These are phyloP conservation scores for Pyricularia sp. DNA, from an alignment of 2,329 filamentous ascomycete species.

Conservation along the genomic window DNA sequence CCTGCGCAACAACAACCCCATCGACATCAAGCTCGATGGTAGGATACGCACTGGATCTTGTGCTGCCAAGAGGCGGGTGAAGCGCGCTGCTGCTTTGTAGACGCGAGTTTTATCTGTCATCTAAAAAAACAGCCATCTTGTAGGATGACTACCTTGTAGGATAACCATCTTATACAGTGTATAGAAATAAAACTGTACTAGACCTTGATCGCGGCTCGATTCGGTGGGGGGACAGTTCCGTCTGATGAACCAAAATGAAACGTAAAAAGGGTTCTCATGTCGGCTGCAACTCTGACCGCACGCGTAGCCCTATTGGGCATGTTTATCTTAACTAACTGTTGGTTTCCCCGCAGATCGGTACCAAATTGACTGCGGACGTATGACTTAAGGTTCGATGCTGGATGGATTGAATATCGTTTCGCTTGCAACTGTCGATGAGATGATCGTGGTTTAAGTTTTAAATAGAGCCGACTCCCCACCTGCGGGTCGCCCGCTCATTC, in stretches of 20 bases:
- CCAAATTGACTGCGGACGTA: neutral
- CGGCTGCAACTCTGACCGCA: neutral
- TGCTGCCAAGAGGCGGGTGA: neutral
- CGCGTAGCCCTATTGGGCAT: neutral
- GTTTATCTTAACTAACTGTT: neutral
- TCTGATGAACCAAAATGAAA: neutral
- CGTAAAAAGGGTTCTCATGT: neutral
- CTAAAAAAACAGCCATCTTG: neutral
- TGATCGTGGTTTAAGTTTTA: neutral
- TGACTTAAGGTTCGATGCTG: neutral
- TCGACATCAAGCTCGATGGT: slow-evolving; percentile 6
- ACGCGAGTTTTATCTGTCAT: neutral
- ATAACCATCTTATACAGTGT: neutral
- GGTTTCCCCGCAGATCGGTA: neutral
- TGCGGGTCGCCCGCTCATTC: no score
- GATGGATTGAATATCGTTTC: neutral
- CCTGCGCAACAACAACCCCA: slow-evolving; percentile 1
- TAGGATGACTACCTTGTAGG: neutral
- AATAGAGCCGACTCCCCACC: no score
- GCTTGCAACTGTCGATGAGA: neutral
- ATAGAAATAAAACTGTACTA: neutral
- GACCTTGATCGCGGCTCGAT: no score
- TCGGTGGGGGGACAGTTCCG: neutral
- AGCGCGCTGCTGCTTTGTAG: neutral
- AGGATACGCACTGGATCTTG: slow-evolving; percentile 3